Evolutionary conservation across 768 basidiomycete species (phyloP).

Genomic region (Ramaria rubella): DNA sequence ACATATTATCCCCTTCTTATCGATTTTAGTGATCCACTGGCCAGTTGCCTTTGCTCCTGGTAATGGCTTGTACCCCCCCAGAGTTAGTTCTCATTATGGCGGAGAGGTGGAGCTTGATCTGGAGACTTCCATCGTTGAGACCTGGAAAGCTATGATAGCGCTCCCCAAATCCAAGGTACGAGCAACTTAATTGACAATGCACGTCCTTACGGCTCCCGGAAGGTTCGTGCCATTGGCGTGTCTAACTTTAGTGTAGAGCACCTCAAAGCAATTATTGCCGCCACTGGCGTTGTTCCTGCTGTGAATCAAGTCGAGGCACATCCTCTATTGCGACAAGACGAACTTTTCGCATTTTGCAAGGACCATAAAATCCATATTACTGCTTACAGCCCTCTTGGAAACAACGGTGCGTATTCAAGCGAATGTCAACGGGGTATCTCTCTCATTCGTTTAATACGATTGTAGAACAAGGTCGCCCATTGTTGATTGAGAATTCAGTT

Average conservation of each 20-base stretch:
- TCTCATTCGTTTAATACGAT: not conserved
- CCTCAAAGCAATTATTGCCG: constrained; percentile 58
- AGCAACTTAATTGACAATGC: not conserved
- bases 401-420: constrained; percentile 60
- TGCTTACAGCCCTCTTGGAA: constrained; percentile 70
- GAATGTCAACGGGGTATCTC: not conserved
- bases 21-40: constrained; percentile 64
- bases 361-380: constrained; percentile 64
- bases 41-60: constrained; percentile 62
- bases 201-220: not conserved
- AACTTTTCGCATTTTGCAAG: constrained; percentile 64
- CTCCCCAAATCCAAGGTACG: constrained; percentile 64
- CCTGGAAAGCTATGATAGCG: constrained; percentile 75
- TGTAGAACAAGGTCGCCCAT: constrained; percentile 36
- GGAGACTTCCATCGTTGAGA: constrained; percentile 60
- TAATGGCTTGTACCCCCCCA: constrained; percentile 49
- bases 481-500: constrained; percentile 59
- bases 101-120: constrained; percentile 51
- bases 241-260: constrained; percentile 72
- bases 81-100: constrained; percentile 1
- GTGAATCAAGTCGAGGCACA: constrained; percentile 84
- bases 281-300: constrained; percentile 67
- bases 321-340: constrained; percentile 70
- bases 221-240: constrained; percentile 71
- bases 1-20: not conserved